Evolutionary conservation across 192 early-diverging fungal genomes (phyloP).

Genomic region (Oehlia diaphana): DNA sequence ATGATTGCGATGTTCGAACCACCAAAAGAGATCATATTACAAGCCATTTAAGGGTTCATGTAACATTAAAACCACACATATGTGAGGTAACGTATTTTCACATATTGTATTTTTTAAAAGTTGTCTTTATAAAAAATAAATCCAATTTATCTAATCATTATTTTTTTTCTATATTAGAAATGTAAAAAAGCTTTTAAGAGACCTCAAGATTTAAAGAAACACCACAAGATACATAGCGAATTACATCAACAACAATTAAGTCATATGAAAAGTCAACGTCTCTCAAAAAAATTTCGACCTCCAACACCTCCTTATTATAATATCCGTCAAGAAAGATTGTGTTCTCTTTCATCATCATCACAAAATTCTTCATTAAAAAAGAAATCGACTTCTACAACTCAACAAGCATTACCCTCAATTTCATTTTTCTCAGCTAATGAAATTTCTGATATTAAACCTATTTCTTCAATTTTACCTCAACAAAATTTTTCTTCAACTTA

Average conservation of each 20-base stretch:
- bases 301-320: slow-evolving; percentile 35
- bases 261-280: slow-evolving; percentile 6
- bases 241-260: slow-evolving; percentile 27
- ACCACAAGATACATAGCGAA: slow-evolving; percentile 78
- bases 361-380: too few species aligned
- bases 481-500: not conserved
- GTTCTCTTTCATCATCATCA: too few species aligned
- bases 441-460: not conserved
- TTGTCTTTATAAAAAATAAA: too few species aligned
- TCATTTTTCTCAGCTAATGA: not conserved
- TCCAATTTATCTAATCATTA: not conserved
- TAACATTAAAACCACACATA: slow-evolving; percentile 85
- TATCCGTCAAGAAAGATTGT: not conserved
- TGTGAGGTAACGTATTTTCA: slow-evolving; percentile 58
- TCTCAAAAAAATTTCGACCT: slow-evolving; percentile 12
- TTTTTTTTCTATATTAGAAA: slow-evolving; percentile 38
- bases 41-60: slow-evolving; percentile 90
- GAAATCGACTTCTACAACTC: not conserved
- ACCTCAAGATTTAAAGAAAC: slow-evolving; percentile 94
- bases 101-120: not conserved
- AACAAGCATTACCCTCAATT: not conserved
- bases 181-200: slow-evolving; percentile 89
- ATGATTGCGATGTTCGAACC: slow-evolving; percentile 69
- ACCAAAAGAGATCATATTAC: slow-evolving; percentile 96
- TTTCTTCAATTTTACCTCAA: not conserved